Percentiles rank a stretch among this genome's conserved stretches.
Conservation (phyloP, 2,329 filamentous ascomycete species). For the Karstenula rhodostoma region DNA sequence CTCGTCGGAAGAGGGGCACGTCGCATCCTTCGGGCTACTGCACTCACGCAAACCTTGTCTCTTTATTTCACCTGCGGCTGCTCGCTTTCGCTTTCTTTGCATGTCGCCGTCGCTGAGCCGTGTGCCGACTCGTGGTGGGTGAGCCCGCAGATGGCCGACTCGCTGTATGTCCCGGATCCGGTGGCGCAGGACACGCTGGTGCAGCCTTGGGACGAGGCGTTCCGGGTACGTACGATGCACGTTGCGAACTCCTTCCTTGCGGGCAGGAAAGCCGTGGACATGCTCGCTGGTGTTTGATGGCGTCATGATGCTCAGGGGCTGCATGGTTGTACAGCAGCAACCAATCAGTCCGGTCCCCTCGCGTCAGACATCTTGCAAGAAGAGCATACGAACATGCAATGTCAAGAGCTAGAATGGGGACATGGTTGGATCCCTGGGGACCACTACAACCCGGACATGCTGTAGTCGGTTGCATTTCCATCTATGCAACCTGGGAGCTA, state of each 20-base stretch:
- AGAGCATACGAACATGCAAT: not conserved
- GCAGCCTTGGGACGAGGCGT: constrained; percentile 43
- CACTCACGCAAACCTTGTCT: not conserved
- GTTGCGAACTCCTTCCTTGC: not conserved
- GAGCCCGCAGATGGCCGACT: constrained; percentile 32
- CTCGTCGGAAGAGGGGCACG: not conserved
- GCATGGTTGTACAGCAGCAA: not conserved
- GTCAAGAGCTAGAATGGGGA: not conserved
- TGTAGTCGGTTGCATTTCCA: not conserved
- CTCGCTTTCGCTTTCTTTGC: constrained; percentile 10
- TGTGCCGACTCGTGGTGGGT: not conserved
- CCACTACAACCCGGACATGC: not conserved
- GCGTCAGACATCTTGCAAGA: not conserved
- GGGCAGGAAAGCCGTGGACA: no score
- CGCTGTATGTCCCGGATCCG: constrained; percentile 41
- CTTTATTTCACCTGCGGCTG: not conserved
- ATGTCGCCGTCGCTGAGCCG: not conserved
- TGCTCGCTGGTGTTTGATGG: constrained; percentile 8
- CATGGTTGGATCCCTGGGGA: not conserved
- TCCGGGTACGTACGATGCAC: constrained; percentile 30
- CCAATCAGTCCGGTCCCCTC: not conserved
- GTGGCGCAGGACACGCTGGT: constrained; percentile 34
- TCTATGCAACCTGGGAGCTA: not conserved
- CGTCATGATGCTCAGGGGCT: not conserved
- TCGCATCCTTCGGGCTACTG: constrained; percentile 11